Evolutionary conservation across 345 rosid species (phyloP), one percentile per base, ranked within the genome.

Genomic region (Dimocarpus longan): DNA sequence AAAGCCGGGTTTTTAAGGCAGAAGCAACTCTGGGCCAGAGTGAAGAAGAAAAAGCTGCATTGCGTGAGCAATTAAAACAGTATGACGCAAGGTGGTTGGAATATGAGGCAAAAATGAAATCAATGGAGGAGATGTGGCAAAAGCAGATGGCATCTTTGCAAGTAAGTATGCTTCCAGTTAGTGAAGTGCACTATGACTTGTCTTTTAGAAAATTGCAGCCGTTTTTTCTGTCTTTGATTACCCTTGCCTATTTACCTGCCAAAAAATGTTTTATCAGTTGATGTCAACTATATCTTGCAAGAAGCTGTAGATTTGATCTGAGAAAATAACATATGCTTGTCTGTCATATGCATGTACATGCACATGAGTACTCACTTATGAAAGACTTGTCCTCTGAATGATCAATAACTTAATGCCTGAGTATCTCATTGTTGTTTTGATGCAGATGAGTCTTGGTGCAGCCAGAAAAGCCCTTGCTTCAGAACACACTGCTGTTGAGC

Each of bases 71-170:
- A 84, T 82, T 96, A 84, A 87, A 84, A 57, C 91, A 90, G 70
- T 91, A 76, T 68, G 97, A 92, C 78, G 87, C 85, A 66, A 91
- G 86, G 82, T 93, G 97, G 97, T 86, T 82, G 2, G 98, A 93
- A 5, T 92, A 94, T 18, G 98, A 96, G 87, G 82, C 82, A 50
- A 96, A 87, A 85, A 92, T 96, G 98, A 94, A 94, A 87, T 85
- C 93, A 19, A 93, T 92, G 97, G 99, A 96, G 86, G 98, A 94
- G 77, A 87, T 87, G 81, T 97, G 98, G 98, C 93, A 92, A 83
- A 92, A 87, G 83, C 98, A 97, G 84, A 91, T 97, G 94, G 82
- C 87, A 10, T 89, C 99, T 18, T 83, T 93, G 87, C 99, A 94
- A 84, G 99, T 91, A 77, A 88, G 91, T 73, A 74, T 70, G 71